Evolutionary conservation across 177 flowering plant genomes (phyloP), one percentile per base, ranked within the genome.

Genomic region (Vitis hybrid): DNA sequence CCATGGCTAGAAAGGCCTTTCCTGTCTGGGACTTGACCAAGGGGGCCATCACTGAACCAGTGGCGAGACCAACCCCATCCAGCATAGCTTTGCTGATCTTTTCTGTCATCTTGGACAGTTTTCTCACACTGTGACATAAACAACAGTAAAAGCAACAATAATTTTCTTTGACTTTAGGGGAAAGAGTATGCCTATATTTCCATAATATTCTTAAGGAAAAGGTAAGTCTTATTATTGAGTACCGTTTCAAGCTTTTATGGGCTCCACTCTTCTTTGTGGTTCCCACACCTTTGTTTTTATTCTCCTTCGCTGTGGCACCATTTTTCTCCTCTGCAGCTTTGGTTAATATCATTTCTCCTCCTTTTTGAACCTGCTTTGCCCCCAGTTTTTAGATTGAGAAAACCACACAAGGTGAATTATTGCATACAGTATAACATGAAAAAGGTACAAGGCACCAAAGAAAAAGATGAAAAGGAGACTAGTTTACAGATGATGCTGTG

Each of bases 21-120:
- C 97, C 97, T 2, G 94, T 83, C 73, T 83, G 81, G 22, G 97
- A 90, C 59, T 70, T 78, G 59, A 90, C 80, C 59, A 91, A n/a
- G 1, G 94, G 92, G 1, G 45, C 73, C 80, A 88, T 79, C 14
- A 90, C 83, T 5, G 93, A 75, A 10, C 94, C 94, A 11, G 85
- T 80, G 10, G 74, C 94, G 5, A 81, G 14, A 2, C 85, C 85
- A 5, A 87, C 88, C 10, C 84, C 89, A 65, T 85, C 78, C 3
- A 94, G 91, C 84, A 91, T 63, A 0, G 81, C 50, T 74, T 88
- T 87, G 81, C 94, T 91, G 68, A 91, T 67, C 67, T 87, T 90
- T 71, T 91, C 90, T 12, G 98, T 94, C 90, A 81, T 86, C 72
- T 86, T 87, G 1, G 98, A 86, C 66, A 94, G 53, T 62, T 83